Evolutionary conservation across 2,329 filamentous ascomycete species (phyloP).

Genomic region (Epichloe typhina): DNA sequence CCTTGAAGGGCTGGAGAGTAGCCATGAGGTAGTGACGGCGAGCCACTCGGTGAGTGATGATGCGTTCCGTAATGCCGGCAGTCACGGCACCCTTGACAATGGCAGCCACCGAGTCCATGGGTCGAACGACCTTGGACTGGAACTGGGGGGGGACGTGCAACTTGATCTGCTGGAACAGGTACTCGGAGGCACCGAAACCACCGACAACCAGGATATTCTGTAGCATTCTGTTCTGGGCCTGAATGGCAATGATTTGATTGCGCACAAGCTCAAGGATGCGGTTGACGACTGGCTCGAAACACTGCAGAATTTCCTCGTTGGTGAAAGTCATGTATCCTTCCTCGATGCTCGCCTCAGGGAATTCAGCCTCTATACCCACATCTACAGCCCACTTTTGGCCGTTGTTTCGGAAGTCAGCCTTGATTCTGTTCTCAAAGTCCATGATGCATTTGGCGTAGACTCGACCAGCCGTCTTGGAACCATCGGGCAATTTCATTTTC

Average conservation of each 20-base stretch:
- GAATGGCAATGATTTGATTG: slow-evolving; percentile 98
- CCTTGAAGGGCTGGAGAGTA: slow-evolving; percentile 95
- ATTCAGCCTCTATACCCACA: slow-evolving; percentile 96
- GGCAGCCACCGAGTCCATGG: slow-evolving; percentile 96
- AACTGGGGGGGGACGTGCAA: slow-evolving; percentile 96
- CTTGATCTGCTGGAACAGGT: slow-evolving; percentile 99
- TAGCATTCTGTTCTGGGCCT: slow-evolving; percentile 84
- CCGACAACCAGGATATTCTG: slow-evolving; percentile 97
- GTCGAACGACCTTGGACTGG: slow-evolving; percentile 93
- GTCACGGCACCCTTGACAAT: slow-evolving; percentile 98
- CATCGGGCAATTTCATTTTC: slow-evolving; percentile 97
- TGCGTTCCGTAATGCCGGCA: slow-evolving; percentile 90
- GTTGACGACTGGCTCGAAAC: slow-evolving; percentile 97
- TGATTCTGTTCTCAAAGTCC: slow-evolving; percentile 99
- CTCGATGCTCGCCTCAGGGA: slow-evolving; percentile 93
- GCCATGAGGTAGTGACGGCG: slow-evolving; percentile 98
- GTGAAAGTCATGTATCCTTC: slow-evolving; percentile 99
- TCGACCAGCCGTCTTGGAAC: slow-evolving; percentile 91
- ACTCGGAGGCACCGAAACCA: slow-evolving; percentile 96
- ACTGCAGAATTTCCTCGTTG: slow-evolving; percentile 97
- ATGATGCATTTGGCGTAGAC: slow-evolving; percentile 99
- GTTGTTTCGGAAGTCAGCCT: slow-evolving; percentile 98
- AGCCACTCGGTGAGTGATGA: slow-evolving; percentile 92
- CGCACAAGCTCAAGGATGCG: slow-evolving; percentile 89
- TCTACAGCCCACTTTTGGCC: slow-evolving; percentile 99